Evolutionary conservation across 2,329 filamentous ascomycete species (phyloP), one percentile per base, ranked within the genome.

Genomic region (Trichoderma simmonsii): DNA sequence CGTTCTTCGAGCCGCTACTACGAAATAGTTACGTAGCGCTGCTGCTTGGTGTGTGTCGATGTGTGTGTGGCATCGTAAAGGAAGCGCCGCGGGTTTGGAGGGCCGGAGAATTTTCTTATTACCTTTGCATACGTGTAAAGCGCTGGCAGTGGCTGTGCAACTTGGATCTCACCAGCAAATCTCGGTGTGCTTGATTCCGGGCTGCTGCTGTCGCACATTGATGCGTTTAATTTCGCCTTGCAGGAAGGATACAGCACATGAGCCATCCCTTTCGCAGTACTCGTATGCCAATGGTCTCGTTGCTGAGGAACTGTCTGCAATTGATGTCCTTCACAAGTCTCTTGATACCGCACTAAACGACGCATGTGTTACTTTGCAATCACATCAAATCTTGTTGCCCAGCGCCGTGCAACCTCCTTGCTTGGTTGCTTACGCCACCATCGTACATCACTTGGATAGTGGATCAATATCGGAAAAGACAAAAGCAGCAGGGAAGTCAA

Each of bases 351-450:
- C 43, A 39, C 66, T 51, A 26, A 34, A 32, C 26, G 36, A 61
- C 26, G 12, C 34, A 68, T 68, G 65, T 59, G 65, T 68, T 68
- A 43, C 65, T 30, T 59, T 43, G 65, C 24, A 43, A 68, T 30
- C 18, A 48, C 30, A 51, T 43, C 26, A 54, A 30, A 30, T 30
- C 26, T 51, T 8, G 30, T 51, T 51, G 56, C 36, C 34, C 65
- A 68, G 34, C 26, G 26, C 18, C 24, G 65, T 24, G 36, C 26
- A 3, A 43, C 56, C 66, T 69, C 56, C 66, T 43, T 69, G 56
- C 36, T 69, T 69, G 39, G 24, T 69, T 34, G 18, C 54, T 28
- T 26, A 43, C 39, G 39, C 39, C 30, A 21, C 30, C 30, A 39
- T 59, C 15, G 15, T 15, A 24, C 51, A 30, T 61, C 65, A 59